A percentile compares a stretch with the other conserved stretches of the same genome.
These are phyloP conservation scores for Epithemia pelagica DNA, from an alignment of 108 stramenopile species.

Conservation along the genomic window DNA sequence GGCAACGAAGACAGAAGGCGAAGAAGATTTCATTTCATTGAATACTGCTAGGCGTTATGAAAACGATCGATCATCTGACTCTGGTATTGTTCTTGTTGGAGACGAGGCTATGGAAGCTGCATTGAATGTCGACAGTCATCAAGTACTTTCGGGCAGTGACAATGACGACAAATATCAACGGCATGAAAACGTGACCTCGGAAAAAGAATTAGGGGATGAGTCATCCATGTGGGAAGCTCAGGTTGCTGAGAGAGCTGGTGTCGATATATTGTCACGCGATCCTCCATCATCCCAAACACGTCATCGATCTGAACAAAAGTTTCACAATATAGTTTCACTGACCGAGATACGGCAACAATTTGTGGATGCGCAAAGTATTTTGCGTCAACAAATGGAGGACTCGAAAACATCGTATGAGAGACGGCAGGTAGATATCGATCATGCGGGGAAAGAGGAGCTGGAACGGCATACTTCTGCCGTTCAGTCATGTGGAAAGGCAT, in stretches of 20 bases:
- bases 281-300: not conserved
- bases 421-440: conserved; percentile 16
- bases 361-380: conserved; percentile 22
- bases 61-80: not conserved
- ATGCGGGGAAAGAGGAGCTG: conserved; percentile 15
- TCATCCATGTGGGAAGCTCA: conserved; percentile 44
- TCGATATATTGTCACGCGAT: conserved; percentile 2
- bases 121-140: not conserved
- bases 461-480: not conserved
- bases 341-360: conserved; percentile 33
- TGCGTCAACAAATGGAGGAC: conserved; percentile 4
- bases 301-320: conserved; percentile 10
- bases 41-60: not conserved
- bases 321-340: conserved; percentile 30
- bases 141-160: not conserved
- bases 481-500: conserved; percentile 33
- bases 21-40: not conserved
- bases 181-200: not conserved
- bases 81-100: not conserved
- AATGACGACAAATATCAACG: not conserved
- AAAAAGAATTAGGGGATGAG: too few species aligned
- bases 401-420: conserved; percentile 19
- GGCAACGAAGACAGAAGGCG: not conserved
- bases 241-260: conserved; percentile 61
- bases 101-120: not conserved